A percentile compares a stretch with the other conserved stretches of the same genome.
Conservation (phyloP, 1,139 yeast genomes). For the Taiozyma sp. region DNA sequence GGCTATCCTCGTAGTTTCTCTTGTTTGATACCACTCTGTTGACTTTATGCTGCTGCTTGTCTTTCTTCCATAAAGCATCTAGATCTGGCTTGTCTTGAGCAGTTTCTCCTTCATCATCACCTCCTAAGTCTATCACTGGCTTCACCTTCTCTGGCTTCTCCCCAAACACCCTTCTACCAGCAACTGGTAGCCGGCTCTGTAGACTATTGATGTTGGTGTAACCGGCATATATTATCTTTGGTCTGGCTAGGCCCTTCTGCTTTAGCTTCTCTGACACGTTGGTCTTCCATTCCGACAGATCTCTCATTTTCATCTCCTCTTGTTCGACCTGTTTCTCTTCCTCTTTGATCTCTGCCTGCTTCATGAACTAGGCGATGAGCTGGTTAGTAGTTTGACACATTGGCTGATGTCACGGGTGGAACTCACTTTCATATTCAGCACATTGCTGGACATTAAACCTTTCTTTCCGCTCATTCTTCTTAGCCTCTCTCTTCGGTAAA, state of each 20-base stretch:
- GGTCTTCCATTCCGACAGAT: slow-evolving; percentile 59
- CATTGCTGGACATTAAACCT: slow-evolving; percentile 51
- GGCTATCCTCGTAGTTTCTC: slow-evolving; percentile 10
- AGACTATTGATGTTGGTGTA: slow-evolving; percentile 37
- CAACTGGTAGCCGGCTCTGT: slow-evolving; percentile 6
- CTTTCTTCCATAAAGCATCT: slow-evolving; percentile 31
- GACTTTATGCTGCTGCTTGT: neutral
- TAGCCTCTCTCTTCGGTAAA: neutral
- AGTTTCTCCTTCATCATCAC: slow-evolving; percentile 14
- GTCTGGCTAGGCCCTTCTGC: slow-evolving; percentile 23
- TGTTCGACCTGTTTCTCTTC: slow-evolving; percentile 34
- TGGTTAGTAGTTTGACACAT: neutral
- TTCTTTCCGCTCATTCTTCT: slow-evolving; percentile 9
- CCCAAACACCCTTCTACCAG: slow-evolving; percentile 30
- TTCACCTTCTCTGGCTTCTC: slow-evolving; percentile 11
- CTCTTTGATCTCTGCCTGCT: slow-evolving; percentile 34
- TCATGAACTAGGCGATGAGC: slow-evolving; percentile 37
- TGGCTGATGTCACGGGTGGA: neutral
- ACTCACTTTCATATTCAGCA: slow-evolving; percentile 63
- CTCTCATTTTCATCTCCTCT: slow-evolving; percentile 38
- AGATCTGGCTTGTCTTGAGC: slow-evolving; percentile 24
- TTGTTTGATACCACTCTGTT: slow-evolving; percentile 14
- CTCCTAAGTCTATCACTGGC: slow-evolving; percentile 6
- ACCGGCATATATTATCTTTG: slow-evolving; percentile 39
- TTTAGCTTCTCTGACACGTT: slow-evolving; percentile 26